These are phyloP conservation scores for Aspergillus sp. DNA, from an alignment of 2,329 filamentous ascomycete species.

Conservation along the genomic window DNA sequence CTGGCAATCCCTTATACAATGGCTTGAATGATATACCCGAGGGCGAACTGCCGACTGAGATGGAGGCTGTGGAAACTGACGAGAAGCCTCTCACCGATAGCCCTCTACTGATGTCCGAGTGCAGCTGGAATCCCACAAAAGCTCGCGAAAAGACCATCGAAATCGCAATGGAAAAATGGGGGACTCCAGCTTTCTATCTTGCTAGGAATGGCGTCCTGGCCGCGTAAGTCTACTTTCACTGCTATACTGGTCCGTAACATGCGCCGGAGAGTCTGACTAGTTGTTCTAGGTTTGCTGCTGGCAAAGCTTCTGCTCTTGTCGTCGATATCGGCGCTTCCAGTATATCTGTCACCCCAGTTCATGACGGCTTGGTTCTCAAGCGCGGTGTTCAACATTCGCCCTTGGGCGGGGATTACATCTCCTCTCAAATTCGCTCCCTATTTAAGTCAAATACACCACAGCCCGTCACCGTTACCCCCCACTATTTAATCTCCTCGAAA, in stretches of 20 bases:
- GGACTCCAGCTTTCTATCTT: slow-evolving; percentile 90
- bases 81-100: slow-evolving; percentile 84
- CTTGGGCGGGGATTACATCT: slow-evolving; percentile 86
- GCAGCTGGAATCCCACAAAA: slow-evolving; percentile 87
- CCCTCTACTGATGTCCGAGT: slow-evolving; percentile 89
- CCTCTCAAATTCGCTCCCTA: slow-evolving; percentile 78
- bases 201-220: slow-evolving; percentile 85
- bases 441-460: slow-evolving; percentile 66
- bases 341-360: slow-evolving; percentile 84
- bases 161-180: slow-evolving; percentile 96
- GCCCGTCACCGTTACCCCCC: slow-evolving; percentile 75
- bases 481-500: slow-evolving; percentile 86
- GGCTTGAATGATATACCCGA: slow-evolving; percentile 70
- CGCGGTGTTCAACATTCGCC: slow-evolving; percentile 84
- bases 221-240: slow-evolving; percentile 52
- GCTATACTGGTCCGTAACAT: not conserved
- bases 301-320: slow-evolving; percentile 89
- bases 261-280: slow-evolving; percentile 5
- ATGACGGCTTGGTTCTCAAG: slow-evolving; percentile 92
- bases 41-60: slow-evolving; percentile 58
- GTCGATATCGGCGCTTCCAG: slow-evolving; percentile 88
- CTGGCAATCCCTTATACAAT: slow-evolving; percentile 70
- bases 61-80: slow-evolving; percentile 60
- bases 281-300: slow-evolving; percentile 69
- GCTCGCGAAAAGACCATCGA: slow-evolving; percentile 92